phyloP scores from a whole-genome alignment of 2,329 filamentous ascomycete species.

The Sporothrix curviconia region DNA sequence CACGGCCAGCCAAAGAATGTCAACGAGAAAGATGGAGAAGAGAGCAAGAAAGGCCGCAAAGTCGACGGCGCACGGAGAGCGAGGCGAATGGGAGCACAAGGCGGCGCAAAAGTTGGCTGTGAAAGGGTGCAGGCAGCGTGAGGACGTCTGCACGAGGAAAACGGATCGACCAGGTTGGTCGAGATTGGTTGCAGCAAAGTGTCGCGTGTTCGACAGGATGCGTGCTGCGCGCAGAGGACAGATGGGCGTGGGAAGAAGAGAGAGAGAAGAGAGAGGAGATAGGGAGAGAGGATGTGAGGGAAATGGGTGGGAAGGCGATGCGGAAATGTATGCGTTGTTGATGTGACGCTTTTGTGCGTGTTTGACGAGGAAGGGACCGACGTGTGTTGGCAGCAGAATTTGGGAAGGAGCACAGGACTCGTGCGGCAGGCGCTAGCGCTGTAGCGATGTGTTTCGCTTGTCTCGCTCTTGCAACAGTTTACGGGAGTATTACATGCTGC shows the following conservation, averaged over 20 bases:
- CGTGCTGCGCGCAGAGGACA: neutral
- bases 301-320: neutral
- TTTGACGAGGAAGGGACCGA: conserved; percentile 9
- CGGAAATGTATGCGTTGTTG: conserved; percentile 14
- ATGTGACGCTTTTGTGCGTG: conserved; percentile 17
- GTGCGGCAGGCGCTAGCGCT: conserved; percentile 3
- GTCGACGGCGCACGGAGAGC: neutral
- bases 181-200: neutral
- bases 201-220: conserved; percentile 1
- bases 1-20: neutral
- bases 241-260: neutral
- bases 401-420: conserved; percentile 7
- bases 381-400: conserved; percentile 2
- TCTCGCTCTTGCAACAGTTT: conserved; percentile 5
- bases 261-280: neutral
- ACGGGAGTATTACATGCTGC: neutral
- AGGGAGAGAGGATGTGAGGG: neutral
- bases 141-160: neutral
- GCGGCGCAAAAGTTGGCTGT: neutral
- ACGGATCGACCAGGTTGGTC: neutral
- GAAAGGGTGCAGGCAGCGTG: neutral
- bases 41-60: neutral
- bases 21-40: neutral
- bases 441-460: conserved; percentile 7
- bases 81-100: conserved; percentile 2